Conservation (phyloP, 176 grass and related monocot genomes). For the Areca catechu region DNA sequence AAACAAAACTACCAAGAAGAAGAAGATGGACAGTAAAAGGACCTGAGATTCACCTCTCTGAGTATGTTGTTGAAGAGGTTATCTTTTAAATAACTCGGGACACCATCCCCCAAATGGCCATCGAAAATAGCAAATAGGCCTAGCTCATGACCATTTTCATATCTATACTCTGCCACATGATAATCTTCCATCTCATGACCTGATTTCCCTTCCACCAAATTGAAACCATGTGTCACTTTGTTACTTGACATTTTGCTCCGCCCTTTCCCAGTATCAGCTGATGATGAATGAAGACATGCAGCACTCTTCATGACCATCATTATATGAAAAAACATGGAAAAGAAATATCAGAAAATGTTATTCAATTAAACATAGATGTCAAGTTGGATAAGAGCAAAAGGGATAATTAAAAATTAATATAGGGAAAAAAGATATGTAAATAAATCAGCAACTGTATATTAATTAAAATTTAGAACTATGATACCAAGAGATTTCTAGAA, state of each 20-base stretch:
- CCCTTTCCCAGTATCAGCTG: constrained; percentile 73
- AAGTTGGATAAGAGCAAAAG: not conserved
- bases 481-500: too few species aligned
- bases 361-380: not conserved
- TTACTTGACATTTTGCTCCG: constrained; percentile 85
- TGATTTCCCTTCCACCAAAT: constrained; percentile 95
- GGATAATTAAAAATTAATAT: too few species aligned
- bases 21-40: constrained; percentile 7
- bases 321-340: constrained; percentile 19
- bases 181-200: constrained; percentile 99
- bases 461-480: too few species aligned
- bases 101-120: constrained; percentile 86
- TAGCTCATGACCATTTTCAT: constrained; percentile 65
- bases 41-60: constrained; percentile 38
- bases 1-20: constrained; percentile 4
- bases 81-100: constrained; percentile 76
- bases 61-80: constrained; percentile 94
- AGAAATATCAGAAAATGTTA: constrained; percentile 3
- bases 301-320: constrained; percentile 40
- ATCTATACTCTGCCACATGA: constrained; percentile 84
- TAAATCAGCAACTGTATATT: not conserved
- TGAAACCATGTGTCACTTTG: constrained; percentile 83
- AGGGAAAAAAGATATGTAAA: not conserved
- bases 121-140: constrained; percentile 98
- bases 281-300: constrained; percentile 62